Base-by-base conservation (phyloP, 2,329 filamentous ascomycete species). In the Ophiostoma perfectum region DNA sequence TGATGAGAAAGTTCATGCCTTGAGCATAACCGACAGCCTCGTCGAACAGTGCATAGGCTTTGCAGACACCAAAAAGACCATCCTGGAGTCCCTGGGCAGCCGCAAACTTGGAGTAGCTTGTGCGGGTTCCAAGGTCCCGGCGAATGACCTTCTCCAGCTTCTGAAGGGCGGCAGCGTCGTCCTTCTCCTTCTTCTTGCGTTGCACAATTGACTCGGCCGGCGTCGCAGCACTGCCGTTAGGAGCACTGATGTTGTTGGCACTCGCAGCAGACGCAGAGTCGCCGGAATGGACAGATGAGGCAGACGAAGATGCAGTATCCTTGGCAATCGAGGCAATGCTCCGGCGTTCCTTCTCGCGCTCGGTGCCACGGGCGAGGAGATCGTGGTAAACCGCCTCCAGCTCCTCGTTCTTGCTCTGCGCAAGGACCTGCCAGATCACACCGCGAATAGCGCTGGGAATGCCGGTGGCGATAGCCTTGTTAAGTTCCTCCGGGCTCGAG, bases 391-490 rank as follows among this genome's bases (percentile, higher is more conserved):
- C 86, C 16, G 83, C 80, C 78, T 99, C 95, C 18, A 99, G 81
- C 62, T 96, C 92, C 70, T 94, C 90, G 73, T 92, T 96, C 78
- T 97, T 96, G 80, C 93, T 97, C 76, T 97, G 92, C 3, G 95
- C 93, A 71, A 99, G 81, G 7, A 98, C 94, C 79, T 99, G 95
- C 95, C 95, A 99, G 66, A 99, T 93, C 2, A 99, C 95, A n/a
- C 95, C 96, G 69, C 95, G 89, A 71, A 99, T 97, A 3, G 93
- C 94, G 73, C 90, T 93, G 0, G 95, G 95, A 69, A 99, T 99
- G 44, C 95, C 95, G 52, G 90, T 91, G 65, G 94, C 91, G 73
- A 99, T 97, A 36, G 95, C 93, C 72, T 85, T 87, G 75, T 94
- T 97, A 69, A 99, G 81, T 76, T 97, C 93, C 74, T 96, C 92